Conservation (phyloP, 1,139 yeast genomes). For the Neolecta irregularis region DNA sequence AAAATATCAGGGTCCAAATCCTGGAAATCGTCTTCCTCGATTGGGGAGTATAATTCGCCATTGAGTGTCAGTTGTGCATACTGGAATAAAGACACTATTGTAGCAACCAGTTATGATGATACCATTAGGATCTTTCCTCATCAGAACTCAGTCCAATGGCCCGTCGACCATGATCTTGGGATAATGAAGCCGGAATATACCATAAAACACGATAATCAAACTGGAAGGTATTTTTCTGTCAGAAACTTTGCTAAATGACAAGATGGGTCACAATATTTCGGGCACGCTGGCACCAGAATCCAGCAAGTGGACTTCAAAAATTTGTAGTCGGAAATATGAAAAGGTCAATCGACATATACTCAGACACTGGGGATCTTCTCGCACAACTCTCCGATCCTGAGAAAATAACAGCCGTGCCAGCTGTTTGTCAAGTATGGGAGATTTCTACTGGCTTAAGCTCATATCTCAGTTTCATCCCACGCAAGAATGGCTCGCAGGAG, state of each 20-base stretch:
- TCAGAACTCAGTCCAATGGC: slow-evolving; percentile 24
- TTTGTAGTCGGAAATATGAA: slow-evolving; percentile 90
- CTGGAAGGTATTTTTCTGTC: slow-evolving; percentile 35
- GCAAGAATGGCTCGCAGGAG: slow-evolving; percentile 82
- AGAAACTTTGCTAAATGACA: slow-evolving; percentile 12
- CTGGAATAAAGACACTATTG: slow-evolving; percentile 62
- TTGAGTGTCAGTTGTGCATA: slow-evolving; percentile 74
- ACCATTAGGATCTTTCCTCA: slow-evolving; percentile 49
- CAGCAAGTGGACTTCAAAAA: slow-evolving; percentile 59
- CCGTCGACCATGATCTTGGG: slow-evolving; percentile 14
- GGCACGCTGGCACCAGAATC: slow-evolving; percentile 63
- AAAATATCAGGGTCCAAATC: slow-evolving; percentile 28
- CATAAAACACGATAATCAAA: slow-evolving; percentile 78
- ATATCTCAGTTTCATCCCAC: slow-evolving; percentile 77
- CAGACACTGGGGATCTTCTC: slow-evolving; percentile 56
- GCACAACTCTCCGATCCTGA: slow-evolving; percentile 49
- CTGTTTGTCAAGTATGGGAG: slow-evolving; percentile 64
- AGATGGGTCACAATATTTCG: slow-evolving; percentile 91
- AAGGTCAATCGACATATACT: slow-evolving; percentile 65
- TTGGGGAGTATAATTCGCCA: slow-evolving; percentile 55
- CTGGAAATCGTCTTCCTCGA: slow-evolving; percentile 31
- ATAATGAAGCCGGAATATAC: slow-evolving; percentile 41
- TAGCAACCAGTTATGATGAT: slow-evolving; percentile 88
- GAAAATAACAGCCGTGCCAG: slow-evolving; percentile 75
- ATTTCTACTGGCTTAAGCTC: too few species aligned